Conservation (phyloP, 2,329 filamentous ascomycete species). For the Helotiales sp. region DNA sequence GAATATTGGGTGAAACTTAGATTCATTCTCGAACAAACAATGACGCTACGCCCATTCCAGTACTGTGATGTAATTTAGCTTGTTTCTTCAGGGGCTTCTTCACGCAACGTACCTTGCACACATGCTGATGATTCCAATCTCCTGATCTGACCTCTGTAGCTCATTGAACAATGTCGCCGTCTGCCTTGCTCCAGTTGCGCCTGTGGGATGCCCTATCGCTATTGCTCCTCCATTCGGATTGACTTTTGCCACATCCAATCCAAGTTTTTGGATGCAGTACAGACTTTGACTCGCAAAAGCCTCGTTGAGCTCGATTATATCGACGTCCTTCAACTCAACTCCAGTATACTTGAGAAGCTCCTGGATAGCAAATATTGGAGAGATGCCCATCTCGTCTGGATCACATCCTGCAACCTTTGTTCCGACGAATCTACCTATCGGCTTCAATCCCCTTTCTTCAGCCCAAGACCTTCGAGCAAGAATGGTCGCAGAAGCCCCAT, state of each 20-base stretch:
- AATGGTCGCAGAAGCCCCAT: slow-evolving; percentile 62
- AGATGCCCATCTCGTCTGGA: slow-evolving; percentile 70
- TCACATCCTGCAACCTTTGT: slow-evolving; percentile 61
- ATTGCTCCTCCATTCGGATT: slow-evolving; percentile 57
- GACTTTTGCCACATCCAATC: slow-evolving; percentile 47
- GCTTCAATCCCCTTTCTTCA: slow-evolving; percentile 57
- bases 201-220: slow-evolving; percentile 53
- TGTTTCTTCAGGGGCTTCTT: background rate
- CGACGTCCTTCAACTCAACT: slow-evolving; percentile 56
- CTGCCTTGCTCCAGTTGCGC: slow-evolving; percentile 51
- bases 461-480: slow-evolving; percentile 65
- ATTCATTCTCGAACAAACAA: slow-evolving; percentile 26
- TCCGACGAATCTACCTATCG: slow-evolving; percentile 66
- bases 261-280: slow-evolving; percentile 47
- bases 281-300: slow-evolving; percentile 31
- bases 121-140: slow-evolving; percentile 53
- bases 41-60: slow-evolving; percentile 26
- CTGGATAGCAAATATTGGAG: slow-evolving; percentile 64
- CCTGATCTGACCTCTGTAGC: slow-evolving; percentile 45
- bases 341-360: slow-evolving; percentile 60
- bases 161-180: slow-evolving; percentile 49
- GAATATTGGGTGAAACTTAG: background rate
- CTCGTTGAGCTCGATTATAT: slow-evolving; percentile 69
- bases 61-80: slow-evolving; percentile 14
- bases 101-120: slow-evolving; percentile 35